phyloP scores from a whole-genome alignment of 108 stramenopile species.

The Parietichytrium sp. region DNA sequence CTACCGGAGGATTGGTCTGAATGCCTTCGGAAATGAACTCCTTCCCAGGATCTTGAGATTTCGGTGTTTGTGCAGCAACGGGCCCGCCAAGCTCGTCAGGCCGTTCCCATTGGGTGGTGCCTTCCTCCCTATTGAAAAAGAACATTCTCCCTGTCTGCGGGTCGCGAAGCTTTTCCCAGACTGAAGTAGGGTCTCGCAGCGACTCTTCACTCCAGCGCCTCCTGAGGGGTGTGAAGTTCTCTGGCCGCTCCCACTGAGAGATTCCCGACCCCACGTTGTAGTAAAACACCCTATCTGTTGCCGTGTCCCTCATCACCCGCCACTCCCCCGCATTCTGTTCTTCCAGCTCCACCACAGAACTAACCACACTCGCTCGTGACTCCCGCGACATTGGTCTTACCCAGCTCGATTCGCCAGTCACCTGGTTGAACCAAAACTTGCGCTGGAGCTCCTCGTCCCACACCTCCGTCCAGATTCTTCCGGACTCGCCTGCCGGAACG shows the following conservation, averaged over 20 bases:
- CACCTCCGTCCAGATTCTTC: not conserved
- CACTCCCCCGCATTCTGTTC: not conserved
- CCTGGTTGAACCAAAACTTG: conserved; percentile 4
- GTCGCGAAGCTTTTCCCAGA: conserved; percentile 33
- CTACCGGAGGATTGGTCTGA: no score
- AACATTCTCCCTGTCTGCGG: not conserved
- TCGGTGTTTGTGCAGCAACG: not conserved
- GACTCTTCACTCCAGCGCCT: no score
- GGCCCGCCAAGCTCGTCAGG: not conserved
- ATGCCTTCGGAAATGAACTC: no score
- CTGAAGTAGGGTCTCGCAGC: not conserved
- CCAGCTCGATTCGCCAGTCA: conserved; percentile 1
- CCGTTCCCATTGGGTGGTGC: conserved; percentile 18
- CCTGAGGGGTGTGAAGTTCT: no score
- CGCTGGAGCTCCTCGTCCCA: conserved; percentile 10
- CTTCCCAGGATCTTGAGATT: no score
- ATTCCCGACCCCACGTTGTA: not conserved
- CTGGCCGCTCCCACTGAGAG: conserved; percentile 18
- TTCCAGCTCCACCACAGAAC: not conserved
- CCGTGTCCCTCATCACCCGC: conserved; percentile 34
- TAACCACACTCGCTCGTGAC: not conserved
- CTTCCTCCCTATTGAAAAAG: conserved; percentile 31
- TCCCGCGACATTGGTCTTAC: not conserved
- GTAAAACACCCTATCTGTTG: not conserved
- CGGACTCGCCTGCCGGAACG: not conserved